phyloP scores from a whole-genome alignment of 176 grass and related monocot genomes.

The Bolboschoenus planiculmis region DNA sequence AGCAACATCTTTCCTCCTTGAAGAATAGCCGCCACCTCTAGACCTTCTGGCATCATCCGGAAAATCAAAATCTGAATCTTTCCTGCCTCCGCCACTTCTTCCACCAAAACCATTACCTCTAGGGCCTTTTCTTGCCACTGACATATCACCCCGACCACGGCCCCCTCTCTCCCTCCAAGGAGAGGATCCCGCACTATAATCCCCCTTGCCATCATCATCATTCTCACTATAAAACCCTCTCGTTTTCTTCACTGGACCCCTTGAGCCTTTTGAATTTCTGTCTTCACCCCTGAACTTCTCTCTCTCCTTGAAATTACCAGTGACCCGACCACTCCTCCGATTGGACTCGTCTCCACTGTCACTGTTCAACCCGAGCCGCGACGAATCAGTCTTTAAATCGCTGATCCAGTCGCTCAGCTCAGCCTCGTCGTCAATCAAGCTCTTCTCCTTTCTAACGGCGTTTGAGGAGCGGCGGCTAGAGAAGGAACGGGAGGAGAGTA shows the following conservation, averaged over 20 bases:
- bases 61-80: not conserved
- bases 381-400: conserved; percentile 60
- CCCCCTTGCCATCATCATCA: conserved; percentile 27
- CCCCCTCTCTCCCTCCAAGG: conserved; percentile 28
- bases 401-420: conserved; percentile 79
- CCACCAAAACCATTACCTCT: conserved; percentile 25
- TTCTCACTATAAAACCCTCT: conserved; percentile 39
- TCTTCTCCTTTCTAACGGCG: conserved; percentile 33
- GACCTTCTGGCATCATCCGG: not conserved
- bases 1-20: not conserved
- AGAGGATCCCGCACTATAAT: conserved; percentile 24
- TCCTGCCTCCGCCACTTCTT: not conserved
- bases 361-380: conserved; percentile 47
- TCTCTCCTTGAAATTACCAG: conserved; percentile 1
- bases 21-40: not conserved
- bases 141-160: conserved; percentile 24
- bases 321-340: not conserved
- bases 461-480: conserved; percentile 31
- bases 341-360: conserved; percentile 39
- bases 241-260: conserved; percentile 27
- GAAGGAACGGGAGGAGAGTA: conserved; percentile 27
- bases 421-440: conserved; percentile 74
- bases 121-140: conserved; percentile 20
- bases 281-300: conserved; percentile 6
- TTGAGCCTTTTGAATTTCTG: conserved; percentile 31